A percentile compares a stretch with the other conserved stretches of the same genome.
These are phyloP conservation scores for Quercus phellos DNA, from an alignment of 331 rosid genomes.

Conservation along the genomic window DNA sequence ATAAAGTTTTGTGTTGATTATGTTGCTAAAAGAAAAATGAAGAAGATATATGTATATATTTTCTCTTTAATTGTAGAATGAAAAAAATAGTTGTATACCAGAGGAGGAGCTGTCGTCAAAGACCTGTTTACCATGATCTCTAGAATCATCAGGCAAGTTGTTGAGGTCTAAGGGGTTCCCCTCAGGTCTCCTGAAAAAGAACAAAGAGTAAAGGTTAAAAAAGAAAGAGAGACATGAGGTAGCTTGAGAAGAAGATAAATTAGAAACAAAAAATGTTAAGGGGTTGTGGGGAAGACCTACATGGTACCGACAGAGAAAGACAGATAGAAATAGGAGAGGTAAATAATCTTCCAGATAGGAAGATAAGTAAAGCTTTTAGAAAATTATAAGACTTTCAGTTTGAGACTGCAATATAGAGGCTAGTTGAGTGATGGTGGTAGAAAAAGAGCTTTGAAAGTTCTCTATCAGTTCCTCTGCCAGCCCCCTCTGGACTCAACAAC, in stretches of 20 bases:
- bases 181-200: conserved; percentile 66
- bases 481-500: conserved; percentile 26
- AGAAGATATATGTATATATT: neutral
- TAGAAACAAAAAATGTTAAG: conserved; percentile 7
- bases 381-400: conserved; percentile 63
- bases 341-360: conserved; percentile 30
- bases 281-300: conserved; percentile 64
- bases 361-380: conserved; percentile 30
- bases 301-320: conserved; percentile 65
- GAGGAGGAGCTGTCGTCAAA: conserved; percentile 52
- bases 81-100: conserved; percentile 21
- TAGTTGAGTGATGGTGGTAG: conserved; percentile 81
- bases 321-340: conserved; percentile 32
- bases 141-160: conserved; percentile 83
- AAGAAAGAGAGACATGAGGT: conserved; percentile 8
- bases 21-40: neutral
- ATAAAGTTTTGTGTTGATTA: neutral
- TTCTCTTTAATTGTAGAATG: neutral
- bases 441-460: conserved; percentile 95
- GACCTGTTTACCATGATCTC: conserved; percentile 57
- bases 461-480: conserved; percentile 99
- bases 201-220: conserved; percentile 8
- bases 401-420: conserved; percentile 73
- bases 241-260: conserved; percentile 4
- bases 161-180: conserved; percentile 89